Evolutionary conservation across 139 green algal genomes (phyloP).

Genomic region (Haematococcus sp.): DNA sequence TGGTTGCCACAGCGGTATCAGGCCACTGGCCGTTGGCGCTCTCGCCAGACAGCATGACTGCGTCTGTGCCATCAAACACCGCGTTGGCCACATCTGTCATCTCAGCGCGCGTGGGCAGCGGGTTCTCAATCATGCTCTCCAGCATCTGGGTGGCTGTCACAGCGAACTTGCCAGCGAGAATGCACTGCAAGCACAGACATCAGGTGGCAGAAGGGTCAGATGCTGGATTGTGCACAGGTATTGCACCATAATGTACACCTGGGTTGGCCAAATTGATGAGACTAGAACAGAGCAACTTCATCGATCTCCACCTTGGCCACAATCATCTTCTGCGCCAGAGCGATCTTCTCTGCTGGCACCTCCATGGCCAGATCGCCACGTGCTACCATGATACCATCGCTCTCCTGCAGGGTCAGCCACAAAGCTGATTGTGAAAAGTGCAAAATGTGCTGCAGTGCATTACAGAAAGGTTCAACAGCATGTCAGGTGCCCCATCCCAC

Average conservation of each 20-base stretch:
- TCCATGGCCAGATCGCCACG: slow-evolving; percentile 66
- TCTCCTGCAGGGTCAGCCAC: slow-evolving; percentile 59
- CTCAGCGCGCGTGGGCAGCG: slow-evolving; percentile 63
- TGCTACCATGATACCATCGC: slow-evolving; percentile 73
- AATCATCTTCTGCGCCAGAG: no score
- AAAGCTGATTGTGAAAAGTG: no score
- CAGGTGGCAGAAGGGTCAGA: background rate
- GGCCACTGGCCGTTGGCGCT: slow-evolving; percentile 72
- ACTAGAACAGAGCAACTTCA: no score
- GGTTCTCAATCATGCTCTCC: slow-evolving; percentile 14
- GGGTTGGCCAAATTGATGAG: no score
- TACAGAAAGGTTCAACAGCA: no score
- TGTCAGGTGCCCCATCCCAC: no score
- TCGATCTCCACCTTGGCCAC: no score
- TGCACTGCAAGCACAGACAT: background rate
- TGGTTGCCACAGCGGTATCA: slow-evolving; percentile 61
- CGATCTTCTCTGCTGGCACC: slow-evolving; percentile 46
- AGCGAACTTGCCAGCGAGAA: slow-evolving; percentile 34
- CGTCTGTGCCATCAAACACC: slow-evolving; percentile 76
- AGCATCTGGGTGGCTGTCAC: slow-evolving; percentile 35
- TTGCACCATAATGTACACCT: no score
- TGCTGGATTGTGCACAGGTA: no score
- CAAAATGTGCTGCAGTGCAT: background rate
- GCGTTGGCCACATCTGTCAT: slow-evolving; percentile 84
- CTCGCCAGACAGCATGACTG: slow-evolving; percentile 56